These are phyloP conservation scores for Kwoniella europaea DNA, from an alignment of 768 basidiomycete genomes.

Conservation along the genomic window DNA sequence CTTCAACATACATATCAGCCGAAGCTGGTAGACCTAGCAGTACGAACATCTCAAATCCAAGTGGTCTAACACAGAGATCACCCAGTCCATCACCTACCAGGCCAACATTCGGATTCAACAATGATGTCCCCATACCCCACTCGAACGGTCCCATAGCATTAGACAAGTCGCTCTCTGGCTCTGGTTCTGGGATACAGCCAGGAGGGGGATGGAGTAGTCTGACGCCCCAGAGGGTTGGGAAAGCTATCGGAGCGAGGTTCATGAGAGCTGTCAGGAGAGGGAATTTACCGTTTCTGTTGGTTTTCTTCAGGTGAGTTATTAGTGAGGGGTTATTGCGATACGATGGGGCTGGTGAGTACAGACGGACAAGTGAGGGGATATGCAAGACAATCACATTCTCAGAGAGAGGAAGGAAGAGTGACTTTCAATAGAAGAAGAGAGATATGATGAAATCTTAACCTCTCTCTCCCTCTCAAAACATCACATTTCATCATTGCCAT, in stretches of 20 bases:
- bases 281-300: conserved; percentile 52
- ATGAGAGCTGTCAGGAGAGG: conserved; percentile 45
- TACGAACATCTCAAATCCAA: background rate
- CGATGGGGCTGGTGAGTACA: background rate
- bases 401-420: no score
- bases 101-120: conserved; percentile 20
- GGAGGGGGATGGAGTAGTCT: conserved; percentile 3
- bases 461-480: no score
- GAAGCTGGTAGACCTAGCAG: conserved; percentile 13
- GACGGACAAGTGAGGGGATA: background rate
- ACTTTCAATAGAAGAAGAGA: no score
- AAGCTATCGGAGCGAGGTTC: conserved; percentile 40
- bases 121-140: conserved; percentile 1
- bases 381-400: background rate
- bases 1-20: conserved; percentile 19
- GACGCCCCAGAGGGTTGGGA: conserved; percentile 33
- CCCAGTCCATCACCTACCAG: conserved; percentile 23
- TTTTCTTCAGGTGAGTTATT: conserved; percentile 49
- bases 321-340: background rate
- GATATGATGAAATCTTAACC: no score
- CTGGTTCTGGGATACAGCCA: background rate
- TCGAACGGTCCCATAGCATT: conserved; percentile 5
- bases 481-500: no score
- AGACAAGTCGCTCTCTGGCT: conserved; percentile 6
- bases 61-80: conserved; percentile 17